phyloP scores from a whole-genome alignment of 495 filamentous ascomycete genomes.

The Talaromyces nanjingensis region DNA sequence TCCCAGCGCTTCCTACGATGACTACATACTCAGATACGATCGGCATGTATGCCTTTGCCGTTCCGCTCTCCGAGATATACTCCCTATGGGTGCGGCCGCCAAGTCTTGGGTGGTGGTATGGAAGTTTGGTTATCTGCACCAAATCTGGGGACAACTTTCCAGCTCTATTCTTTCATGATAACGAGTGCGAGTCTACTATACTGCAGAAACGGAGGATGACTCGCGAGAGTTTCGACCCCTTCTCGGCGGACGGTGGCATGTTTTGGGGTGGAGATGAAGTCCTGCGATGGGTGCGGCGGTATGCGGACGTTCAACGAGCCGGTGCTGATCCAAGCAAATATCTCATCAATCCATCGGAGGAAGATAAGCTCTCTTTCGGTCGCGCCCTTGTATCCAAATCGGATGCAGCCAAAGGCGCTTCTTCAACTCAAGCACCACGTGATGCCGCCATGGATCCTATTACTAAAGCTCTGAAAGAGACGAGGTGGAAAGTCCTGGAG shows the following conservation, averaged over 20 bases:
- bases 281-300: conserved; percentile 78
- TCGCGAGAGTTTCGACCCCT: conserved; percentile 82
- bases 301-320: conserved; percentile 75
- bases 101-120: conserved; percentile 97
- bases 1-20: conserved; percentile 77
- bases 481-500: conserved; percentile 91
- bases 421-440: conserved; percentile 26
- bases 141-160: conserved; percentile 86
- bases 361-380: conserved; percentile 79
- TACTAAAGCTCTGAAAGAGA: conserved; percentile 90
- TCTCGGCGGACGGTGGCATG: conserved; percentile 72
- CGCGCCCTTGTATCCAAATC: conserved; percentile 30
- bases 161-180: conserved; percentile 94
- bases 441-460: conserved; percentile 92
- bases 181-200: conserved; percentile 92
- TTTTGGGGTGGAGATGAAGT: conserved; percentile 99
- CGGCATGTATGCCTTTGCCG: conserved; percentile 85
- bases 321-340: conserved; percentile 82
- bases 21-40: conserved; percentile 62
- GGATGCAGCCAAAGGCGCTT: conserved; percentile 20
- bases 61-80: conserved; percentile 86
- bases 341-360: conserved; percentile 76
- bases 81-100: conserved; percentile 85
- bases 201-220: conserved; percentile 82
- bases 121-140: conserved; percentile 87